These are phyloP conservation scores for Globisporangium lucens DNA, from an alignment of 352 stramenopile species.

Conservation along the genomic window DNA sequence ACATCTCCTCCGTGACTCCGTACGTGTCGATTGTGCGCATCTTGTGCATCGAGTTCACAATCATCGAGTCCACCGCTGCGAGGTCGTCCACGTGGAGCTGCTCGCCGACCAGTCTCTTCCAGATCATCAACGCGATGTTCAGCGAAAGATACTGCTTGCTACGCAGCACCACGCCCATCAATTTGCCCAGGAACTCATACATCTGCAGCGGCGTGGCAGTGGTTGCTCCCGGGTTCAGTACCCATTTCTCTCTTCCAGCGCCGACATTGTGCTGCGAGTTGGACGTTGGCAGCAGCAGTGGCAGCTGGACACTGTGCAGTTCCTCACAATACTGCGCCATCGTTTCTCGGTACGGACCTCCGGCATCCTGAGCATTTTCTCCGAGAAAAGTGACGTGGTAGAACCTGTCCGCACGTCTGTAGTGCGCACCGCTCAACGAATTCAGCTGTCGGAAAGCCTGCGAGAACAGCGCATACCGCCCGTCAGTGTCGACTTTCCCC, in stretches of 20 bases:
- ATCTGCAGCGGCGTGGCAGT: conserved; percentile 59
- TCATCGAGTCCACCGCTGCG: conserved; percentile 76
- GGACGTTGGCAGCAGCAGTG: conserved; percentile 85
- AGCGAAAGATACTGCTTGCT: conserved; percentile 89
- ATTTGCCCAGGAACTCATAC: conserved; percentile 91
- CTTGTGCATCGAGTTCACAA: conserved; percentile 86
- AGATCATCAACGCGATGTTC: conserved; percentile 84
- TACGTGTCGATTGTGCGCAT: conserved; percentile 78
- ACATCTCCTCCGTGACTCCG: conserved; percentile 82
- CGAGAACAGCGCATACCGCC: conserved; percentile 70
- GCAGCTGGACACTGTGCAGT: conserved; percentile 74
- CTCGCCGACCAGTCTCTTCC: conserved; percentile 87
- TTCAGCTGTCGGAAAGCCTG: conserved; percentile 85
- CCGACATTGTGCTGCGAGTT: conserved; percentile 91
- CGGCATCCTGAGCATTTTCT: conserved; percentile 83
- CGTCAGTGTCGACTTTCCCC: conserved; percentile 56
- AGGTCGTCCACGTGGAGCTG: conserved; percentile 78
- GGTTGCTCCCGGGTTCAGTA: conserved; percentile 80
- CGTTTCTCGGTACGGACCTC: conserved; percentile 84
- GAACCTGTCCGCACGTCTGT: conserved; percentile 62
- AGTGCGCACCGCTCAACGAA: conserved; percentile 53
- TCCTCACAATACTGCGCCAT: conserved; percentile 83
- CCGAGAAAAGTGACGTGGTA: conserved; percentile 87
- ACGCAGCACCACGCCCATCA: conserved; percentile 87
- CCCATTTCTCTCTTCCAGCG: conserved; percentile 84